Base-by-base conservation (phyloP, 805 yeast species). In the Yarrowia sp. region DNA sequence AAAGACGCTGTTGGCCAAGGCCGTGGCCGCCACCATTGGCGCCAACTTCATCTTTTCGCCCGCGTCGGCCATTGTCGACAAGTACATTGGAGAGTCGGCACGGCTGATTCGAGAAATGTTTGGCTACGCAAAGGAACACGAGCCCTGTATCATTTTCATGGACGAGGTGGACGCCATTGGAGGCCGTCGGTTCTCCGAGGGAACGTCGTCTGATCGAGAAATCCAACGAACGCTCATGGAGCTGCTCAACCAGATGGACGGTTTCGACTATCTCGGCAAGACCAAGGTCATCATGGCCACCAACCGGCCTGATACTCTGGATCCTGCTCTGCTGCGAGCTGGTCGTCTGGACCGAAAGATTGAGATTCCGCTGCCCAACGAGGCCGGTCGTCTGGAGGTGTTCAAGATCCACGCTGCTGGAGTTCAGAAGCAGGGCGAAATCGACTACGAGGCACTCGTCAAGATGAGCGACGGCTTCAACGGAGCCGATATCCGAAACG, bases 131-230 rank as follows among this genome's bases (percentile, higher is more conserved):
- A 92, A 86, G 75, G 99, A 93, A 73, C 98, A 93, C 76, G 98
- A 90, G 75, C 98, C 98, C 17, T 93, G 98, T 79, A 92, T 95
- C 74, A 95, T 93, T 65, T 93, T 93, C 75, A 92, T 93, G 97
- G 99, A 93, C 80, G 99, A 93, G 81, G 87, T 93, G 68, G 99
- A 95, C 80, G 99, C 99, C 66, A 93, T 93, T 77, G 99, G 99
- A 74, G 99, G 99, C 58, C 86, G 99, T 72, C 85, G 99, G 77
- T 93, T 93, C 77, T 86, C 93, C 70, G 99, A 93, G 77, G 99
- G 99, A 78, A 93, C 98, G 1, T 90, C 97, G 9, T 98, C 99
- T 2, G 99, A 93, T 79, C 88, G 99, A 78, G 99, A 93, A 77
- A 93, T 93, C 74, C 99, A 93, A 80, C 88, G 99, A 80, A 93